Percentiles rank a stretch among this genome's conserved stretches.
Evolutionary conservation across 1,139 yeast species (phyloP).

Genomic region (Saccharomyces uvarum): DNA sequence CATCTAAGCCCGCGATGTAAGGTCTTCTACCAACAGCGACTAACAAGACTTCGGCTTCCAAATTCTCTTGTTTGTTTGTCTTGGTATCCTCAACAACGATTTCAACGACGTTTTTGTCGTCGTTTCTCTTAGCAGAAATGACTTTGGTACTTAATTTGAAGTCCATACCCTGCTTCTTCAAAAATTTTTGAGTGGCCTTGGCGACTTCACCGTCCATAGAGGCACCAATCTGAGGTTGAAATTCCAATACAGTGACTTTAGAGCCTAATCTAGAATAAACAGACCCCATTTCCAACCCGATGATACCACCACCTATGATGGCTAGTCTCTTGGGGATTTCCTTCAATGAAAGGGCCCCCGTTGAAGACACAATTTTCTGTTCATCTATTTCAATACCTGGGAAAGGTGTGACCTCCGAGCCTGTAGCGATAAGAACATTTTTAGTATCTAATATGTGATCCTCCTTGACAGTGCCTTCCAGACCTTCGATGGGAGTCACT

Average conservation of each 20-base stretch:
- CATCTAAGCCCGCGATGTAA: conserved; percentile 80
- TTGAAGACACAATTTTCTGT: conserved; percentile 92
- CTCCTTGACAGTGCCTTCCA: conserved; percentile 46
- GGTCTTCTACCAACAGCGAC: conserved; percentile 99
- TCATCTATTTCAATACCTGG: conserved; percentile 96
- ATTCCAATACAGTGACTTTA: conserved; percentile 91
- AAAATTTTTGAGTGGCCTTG: conserved; percentile 77
- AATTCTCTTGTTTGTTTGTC: conserved; percentile 66
- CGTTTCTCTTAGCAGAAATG: conserved; percentile 74
- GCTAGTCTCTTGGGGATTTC: conserved; percentile 89
- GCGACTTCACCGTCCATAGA: conserved; percentile 98
- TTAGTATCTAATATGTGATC: conserved; percentile 60
- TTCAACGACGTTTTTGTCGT: conserved; percentile 60
- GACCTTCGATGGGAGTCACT: conserved; percentile 83
- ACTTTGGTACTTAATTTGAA: conserved; percentile 93
- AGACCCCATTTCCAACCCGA: conserved; percentile 98
- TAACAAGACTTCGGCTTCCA: conserved; percentile 86
- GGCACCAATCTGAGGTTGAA: conserved; percentile 81
- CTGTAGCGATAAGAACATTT: conserved; percentile 92
- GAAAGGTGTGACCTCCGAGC: conserved; percentile 97
- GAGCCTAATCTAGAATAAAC: conserved; percentile 94
- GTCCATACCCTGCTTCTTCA: conserved; percentile 90
- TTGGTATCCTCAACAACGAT: conserved; percentile 86
- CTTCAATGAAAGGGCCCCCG: conserved; percentile 79
- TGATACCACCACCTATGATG: conserved; percentile 98